Percentiles rank a stretch among this genome's conserved stretches.
phyloP scores from a whole-genome alignment of 805 yeast genomes.

The Schizosaccharomyces japonicus region DNA sequence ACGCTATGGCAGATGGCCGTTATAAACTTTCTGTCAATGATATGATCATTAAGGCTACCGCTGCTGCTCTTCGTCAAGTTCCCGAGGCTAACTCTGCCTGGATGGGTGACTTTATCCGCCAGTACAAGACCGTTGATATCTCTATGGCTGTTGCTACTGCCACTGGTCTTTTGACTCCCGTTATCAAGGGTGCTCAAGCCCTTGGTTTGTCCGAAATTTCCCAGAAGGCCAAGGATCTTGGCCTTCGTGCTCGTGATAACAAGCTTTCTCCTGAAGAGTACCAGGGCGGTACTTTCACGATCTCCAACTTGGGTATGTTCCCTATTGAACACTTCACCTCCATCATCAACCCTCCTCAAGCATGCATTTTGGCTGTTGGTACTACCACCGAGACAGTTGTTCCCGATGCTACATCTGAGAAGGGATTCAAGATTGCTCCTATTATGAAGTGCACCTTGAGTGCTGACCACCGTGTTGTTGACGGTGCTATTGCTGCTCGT shows the following conservation, averaged over 20 bases:
- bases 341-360: conserved; percentile 93
- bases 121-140: conserved; percentile 75
- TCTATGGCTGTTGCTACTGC: conserved; percentile 98
- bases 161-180: conserved; percentile 89
- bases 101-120: conserved; percentile 75
- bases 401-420: conserved; percentile 72
- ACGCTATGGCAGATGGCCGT: conserved; percentile 61
- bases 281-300: conserved; percentile 98
- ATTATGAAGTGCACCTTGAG: conserved; percentile 84
- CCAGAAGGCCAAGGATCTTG: conserved; percentile 64
- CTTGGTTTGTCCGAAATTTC: conserved; percentile 76
- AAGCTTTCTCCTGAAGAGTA: conserved; percentile 88
- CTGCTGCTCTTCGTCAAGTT: conserved; percentile 68
- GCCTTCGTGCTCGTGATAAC: conserved; percentile 85
- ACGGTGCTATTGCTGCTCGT: conserved; percentile 96
- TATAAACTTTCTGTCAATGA: conserved; percentile 87
- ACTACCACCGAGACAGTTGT: conserved; percentile 81
- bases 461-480: conserved; percentile 91
- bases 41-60: conserved; percentile 78
- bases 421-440: conserved; percentile 80
- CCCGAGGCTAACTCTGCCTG: conserved; percentile 89
- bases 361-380: conserved; percentile 82
- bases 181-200: conserved; percentile 64
- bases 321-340: conserved; percentile 88
- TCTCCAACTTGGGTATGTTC: conserved; percentile 98